Evolutionary conservation across 164 flowering plant genomes (phyloP), one percentile per base, ranked within the genome.

Genomic region (Stephania cephalantha): DNA sequence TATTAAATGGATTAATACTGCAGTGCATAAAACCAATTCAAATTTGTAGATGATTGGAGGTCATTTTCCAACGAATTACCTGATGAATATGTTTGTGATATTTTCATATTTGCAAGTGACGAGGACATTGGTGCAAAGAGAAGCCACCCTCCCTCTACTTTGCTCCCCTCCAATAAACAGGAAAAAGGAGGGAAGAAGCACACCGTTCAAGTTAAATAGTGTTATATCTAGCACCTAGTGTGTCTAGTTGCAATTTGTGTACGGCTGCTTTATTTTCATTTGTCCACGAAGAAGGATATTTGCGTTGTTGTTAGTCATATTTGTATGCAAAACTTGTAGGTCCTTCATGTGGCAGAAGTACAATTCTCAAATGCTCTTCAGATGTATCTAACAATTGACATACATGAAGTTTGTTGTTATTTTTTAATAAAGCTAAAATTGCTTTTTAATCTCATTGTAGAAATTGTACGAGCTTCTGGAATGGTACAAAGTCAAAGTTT

Each of bases 401-500:
- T 55, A 25, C 11, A 30, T 46, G 12, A 61, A 72, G 67, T 63
- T 35, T 35, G 42, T 35, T 35, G 42, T 35, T 35, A 35, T 35
- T 35, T 35, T 35, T 35, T 35, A 35, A 35, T 35, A 35, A 35
- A 35, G 42, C 42, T 55, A 61, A 22, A 46, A 9, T 42, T 55
- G 48, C 53, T 79, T 35, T 20, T 18, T 64, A 30, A 46, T 72
- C 46, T 71, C 58, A 18, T 46, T 84, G 80, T 88, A 92, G 97
- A 92, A 81, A 92, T 92, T 71, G 80, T 87, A 65, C 85, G 88
- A n/a, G 83, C 86, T 18, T 83, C 93, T 45, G 86, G 84, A 58
- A 50, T 83, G 79, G 74, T 82, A 72, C 75, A 85, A 22, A 85
- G 80, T 79, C 84, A 87, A 80, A 81, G 72, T 80, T 84, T 88